Percentiles rank a stretch among this genome's conserved stretches.
These are phyloP conservation scores for Salix dunnii DNA, from an alignment of 345 rosid genomes.

Conservation along the genomic window DNA sequence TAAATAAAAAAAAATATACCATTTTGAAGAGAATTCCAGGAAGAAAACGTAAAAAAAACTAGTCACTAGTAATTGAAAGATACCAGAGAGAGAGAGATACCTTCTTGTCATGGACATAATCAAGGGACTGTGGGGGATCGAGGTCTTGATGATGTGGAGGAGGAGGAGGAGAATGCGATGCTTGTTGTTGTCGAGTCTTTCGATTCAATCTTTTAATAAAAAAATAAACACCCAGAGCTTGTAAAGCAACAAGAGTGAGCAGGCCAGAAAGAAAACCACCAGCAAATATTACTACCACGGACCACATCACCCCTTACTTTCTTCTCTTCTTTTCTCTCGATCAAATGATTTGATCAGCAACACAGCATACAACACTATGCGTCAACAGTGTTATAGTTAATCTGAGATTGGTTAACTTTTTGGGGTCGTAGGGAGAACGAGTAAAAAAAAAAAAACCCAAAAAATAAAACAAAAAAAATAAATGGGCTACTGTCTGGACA, in stretches of 20 bases:
- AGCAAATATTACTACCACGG: slow-evolving; percentile 12
- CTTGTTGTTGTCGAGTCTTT: background rate
- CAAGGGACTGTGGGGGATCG: slow-evolving; percentile 23
- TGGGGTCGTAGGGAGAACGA: no score
- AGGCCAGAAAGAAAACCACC: slow-evolving; percentile 18
- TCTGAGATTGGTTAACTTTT: no score
- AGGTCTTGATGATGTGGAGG: background rate
- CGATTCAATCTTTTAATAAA: slow-evolving; percentile 18
- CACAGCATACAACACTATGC: no score
- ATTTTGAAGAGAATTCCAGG: no score
- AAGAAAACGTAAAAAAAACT: no score
- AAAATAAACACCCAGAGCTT: slow-evolving; percentile 18
- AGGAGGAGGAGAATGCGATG: background rate
- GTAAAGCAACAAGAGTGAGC: slow-evolving; percentile 6
- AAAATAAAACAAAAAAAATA: no score
- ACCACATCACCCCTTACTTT: background rate
- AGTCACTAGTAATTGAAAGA: background rate
- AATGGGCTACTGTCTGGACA: no score
- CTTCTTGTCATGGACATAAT: slow-evolving; percentile 18
- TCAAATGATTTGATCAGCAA: no score
- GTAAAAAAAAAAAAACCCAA: no score
- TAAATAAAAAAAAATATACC: no score
- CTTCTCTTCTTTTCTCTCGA: background rate
- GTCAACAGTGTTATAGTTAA: no score
- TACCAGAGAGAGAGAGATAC: background rate